Percentiles rank a stretch among this genome's conserved stretches.
Evolutionary conservation across 116 monocot genomes (phyloP).

Genomic region (Posidonia oceanica): DNA sequence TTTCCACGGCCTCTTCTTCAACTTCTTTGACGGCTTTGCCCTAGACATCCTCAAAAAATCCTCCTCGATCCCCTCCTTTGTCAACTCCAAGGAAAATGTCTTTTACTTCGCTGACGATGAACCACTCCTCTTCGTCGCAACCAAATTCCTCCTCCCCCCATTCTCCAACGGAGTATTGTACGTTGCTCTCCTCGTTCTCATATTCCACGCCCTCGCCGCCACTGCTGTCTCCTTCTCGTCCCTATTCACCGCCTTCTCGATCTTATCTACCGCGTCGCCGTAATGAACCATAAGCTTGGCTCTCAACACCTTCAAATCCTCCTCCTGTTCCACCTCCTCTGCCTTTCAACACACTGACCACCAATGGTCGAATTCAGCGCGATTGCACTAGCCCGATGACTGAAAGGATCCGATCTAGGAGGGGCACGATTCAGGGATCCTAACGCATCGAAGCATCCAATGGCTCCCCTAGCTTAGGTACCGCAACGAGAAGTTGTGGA

Average conservation of each 20-base stretch:
- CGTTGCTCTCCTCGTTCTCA: slow-evolving; percentile 27
- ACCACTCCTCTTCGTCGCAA: slow-evolving; percentile 1
- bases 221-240: background rate
- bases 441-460: slow-evolving; percentile 26
- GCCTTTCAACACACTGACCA: background rate
- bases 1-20: slow-evolving; percentile 2
- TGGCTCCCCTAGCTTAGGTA: slow-evolving; percentile 26
- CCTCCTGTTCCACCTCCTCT: background rate
- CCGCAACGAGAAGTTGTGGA: slow-evolving; percentile 45
- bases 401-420: background rate
- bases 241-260: background rate
- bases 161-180: slow-evolving; percentile 13
- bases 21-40: slow-evolving; percentile 6
- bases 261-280: background rate
- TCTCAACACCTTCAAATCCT: slow-evolving; percentile 2
- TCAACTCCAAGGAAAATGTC: slow-evolving; percentile 3
- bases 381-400: background rate
- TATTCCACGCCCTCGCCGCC: slow-evolving; percentile 32
- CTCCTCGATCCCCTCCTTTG: slow-evolving; percentile 21
- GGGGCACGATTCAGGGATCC: background rate
- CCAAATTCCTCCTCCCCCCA: background rate
- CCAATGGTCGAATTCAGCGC: background rate
- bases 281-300: background rate
- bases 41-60: slow-evolving; percentile 12
- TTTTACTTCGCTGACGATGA: background rate